Conservation (phyloP, 805 yeast species). For the Ogataea trehaloabstinens region DNA sequence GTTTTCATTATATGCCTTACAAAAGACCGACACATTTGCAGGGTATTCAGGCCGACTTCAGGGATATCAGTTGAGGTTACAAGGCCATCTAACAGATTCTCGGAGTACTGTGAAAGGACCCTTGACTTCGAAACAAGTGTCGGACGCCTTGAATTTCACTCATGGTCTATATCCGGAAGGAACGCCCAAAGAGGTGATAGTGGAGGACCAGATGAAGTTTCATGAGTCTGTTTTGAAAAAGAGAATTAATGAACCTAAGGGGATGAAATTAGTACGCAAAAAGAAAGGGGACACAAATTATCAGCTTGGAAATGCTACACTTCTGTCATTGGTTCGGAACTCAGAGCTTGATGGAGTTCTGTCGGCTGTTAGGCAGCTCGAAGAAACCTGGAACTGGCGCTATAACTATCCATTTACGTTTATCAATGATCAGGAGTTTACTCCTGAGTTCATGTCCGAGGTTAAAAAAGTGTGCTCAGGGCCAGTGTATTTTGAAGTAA, state of each 20-base stretch:
- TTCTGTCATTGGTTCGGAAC: conserved; percentile 68
- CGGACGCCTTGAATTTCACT: conserved; percentile 12
- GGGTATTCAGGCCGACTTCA: conserved; percentile 10
- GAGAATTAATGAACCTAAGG: conserved; percentile 47
- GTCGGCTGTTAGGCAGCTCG: conserved; percentile 55
- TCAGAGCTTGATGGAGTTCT: conserved; percentile 50
- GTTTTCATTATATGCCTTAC: conserved; percentile 11
- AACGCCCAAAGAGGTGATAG: conserved; percentile 27
- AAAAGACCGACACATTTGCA: conserved; percentile 11
- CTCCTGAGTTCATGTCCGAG: conserved; percentile 50
- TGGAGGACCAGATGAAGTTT: conserved; percentile 34
- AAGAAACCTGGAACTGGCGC: conserved; percentile 58
- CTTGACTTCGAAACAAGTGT: conserved; percentile 15
- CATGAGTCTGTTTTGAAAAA: conserved; percentile 36
- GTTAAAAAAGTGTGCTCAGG: conserved; percentile 38
- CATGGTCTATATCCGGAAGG: conserved; percentile 13
- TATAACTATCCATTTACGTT: conserved; percentile 75
- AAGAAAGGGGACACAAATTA: conserved; percentile 15
- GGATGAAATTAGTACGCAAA: conserved; percentile 27
- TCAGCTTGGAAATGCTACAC: conserved; percentile 61
- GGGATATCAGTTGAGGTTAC: conserved; percentile 11
- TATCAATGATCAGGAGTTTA: conserved; percentile 68
- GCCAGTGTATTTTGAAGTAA: conserved; percentile 26
- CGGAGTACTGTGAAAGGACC: conserved; percentile 2
- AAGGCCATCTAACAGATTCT: conserved; percentile 8